Percentiles rank a stretch among this genome's conserved stretches.
Evolutionary conservation across 371 early-diverging fungal genomes (phyloP).

Genomic region (Mortierella sp.): DNA sequence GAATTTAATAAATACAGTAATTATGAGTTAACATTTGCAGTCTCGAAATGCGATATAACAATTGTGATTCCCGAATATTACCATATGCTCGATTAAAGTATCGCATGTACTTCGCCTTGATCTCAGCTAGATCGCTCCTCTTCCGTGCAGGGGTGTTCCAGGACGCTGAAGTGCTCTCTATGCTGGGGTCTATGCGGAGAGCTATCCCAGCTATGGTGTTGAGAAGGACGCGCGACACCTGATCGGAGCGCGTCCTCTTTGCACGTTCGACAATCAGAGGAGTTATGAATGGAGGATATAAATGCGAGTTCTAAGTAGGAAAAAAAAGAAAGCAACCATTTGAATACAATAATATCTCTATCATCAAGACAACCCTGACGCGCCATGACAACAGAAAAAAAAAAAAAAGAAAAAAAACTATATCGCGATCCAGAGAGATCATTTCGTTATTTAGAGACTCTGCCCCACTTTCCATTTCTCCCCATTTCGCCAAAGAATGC

Average conservation of each 20-base stretch:
- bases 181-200: conserved; percentile 41
- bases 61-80: not conserved
- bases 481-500: too few relatives aligned
- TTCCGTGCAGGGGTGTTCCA: not conserved
- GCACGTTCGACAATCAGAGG: conserved; percentile 40
- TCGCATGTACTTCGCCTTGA: conserved; percentile 32
- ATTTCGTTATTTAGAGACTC: too few relatives aligned
- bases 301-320: conserved; percentile 34
- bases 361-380: too few relatives aligned
- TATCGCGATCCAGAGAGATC: too few relatives aligned
- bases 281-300: conserved; percentile 46
- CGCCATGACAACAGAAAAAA: too few relatives aligned
- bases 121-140: conserved; percentile 1
- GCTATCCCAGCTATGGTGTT: conserved; percentile 48
- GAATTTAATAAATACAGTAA: not conserved
- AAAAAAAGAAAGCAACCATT: not conserved
- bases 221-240: conserved; percentile 40
- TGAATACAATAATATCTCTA: too few relatives aligned
- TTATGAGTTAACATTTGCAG: not conserved
- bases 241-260: conserved; percentile 35
- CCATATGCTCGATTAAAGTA: conserved; percentile 54
- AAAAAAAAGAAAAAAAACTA: too few relatives aligned
- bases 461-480: too few relatives aligned
- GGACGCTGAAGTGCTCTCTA: conserved; percentile 16
- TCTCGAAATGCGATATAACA: not conserved